Base-by-base conservation (phyloP, 176 grass and related monocot species). In the Phragmites australis region DNA sequence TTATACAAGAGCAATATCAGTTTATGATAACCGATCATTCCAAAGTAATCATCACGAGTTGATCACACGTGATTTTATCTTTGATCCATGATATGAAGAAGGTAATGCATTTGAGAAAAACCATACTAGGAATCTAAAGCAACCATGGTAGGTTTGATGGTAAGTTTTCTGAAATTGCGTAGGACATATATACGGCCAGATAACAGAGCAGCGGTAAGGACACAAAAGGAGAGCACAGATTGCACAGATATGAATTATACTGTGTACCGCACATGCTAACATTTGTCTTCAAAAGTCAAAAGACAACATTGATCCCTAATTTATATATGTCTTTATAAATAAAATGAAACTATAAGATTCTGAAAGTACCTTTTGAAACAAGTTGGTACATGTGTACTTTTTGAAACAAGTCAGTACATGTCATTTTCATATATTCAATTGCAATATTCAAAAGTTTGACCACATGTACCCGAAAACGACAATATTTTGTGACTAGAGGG, bases 21-120 rank as follows among this genome's bases (percentile, higher is more conserved):
- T 68, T 69, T 25, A 51, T 45, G 9, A 70, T 30, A 30, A 84
- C 50, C 65, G 46, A 70, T 27, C 22, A 77, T n/a, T 48, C 53
- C 42, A 59, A 50, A 29, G 23, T 30, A 60, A 84, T 48, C 27
- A 84, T 34, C 21, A 56, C 4, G 58, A 52, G 51, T 30, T 82
- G 23, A 82, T 42, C 54, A 59, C 69, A 76, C 17, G 53, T 68
- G 32, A 32, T 60, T 55, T 19, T n/a, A n/a, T 19, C 40, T 48
- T 48, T 37, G 49, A 32, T 76, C 10, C 63, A 30, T 51, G 43
- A 39, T 78, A 77, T 55, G 44, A 23, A 8, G 14, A 49, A 53
- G 48, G 6, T 60, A 69, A 29, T 70, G 16, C 22, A 40, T 27
- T 45, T 29, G 34, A 65, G 31, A 53, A 43, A 41, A 45, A 68